phyloP scores from a whole-genome alignment of 2,329 filamentous ascomycete genomes.

The Rhynchosporium secalis region DNA sequence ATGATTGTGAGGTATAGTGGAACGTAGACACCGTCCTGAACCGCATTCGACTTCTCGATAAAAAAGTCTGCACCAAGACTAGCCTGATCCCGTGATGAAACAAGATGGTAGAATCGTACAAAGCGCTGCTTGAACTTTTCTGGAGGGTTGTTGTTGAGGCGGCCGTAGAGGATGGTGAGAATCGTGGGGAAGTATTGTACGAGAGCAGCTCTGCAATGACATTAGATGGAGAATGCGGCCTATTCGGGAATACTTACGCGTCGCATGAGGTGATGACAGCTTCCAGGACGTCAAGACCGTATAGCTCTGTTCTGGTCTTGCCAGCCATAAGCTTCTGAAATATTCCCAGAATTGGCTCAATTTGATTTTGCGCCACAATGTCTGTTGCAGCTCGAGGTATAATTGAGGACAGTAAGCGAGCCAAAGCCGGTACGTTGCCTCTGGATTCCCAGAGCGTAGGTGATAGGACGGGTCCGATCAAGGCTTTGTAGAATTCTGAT shows the following conservation, averaged over 20 bases:
- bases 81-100: slow-evolving; percentile 68
- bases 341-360: slow-evolving; percentile 88
- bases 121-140: slow-evolving; percentile 87
- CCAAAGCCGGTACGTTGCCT: slow-evolving; percentile 90
- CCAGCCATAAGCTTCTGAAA: slow-evolving; percentile 85
- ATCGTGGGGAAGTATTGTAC: slow-evolving; percentile 60
- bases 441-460: slow-evolving; percentile 87
- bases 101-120: slow-evolving; percentile 90
- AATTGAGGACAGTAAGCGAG: slow-evolving; percentile 79
- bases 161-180: slow-evolving; percentile 76
- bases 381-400: slow-evolving; percentile 73
- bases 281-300: slow-evolving; percentile 90
- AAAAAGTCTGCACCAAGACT: slow-evolving; percentile 94
- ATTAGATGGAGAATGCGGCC: slow-evolving; percentile 32
- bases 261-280: slow-evolving; percentile 72
- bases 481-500: slow-evolving; percentile 75
- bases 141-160: slow-evolving; percentile 60
- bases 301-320: slow-evolving; percentile 63
- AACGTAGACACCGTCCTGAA: slow-evolving; percentile 79
- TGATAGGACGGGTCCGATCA: slow-evolving; percentile 76
- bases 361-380: slow-evolving; percentile 75
- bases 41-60: slow-evolving; percentile 76
- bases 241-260: slow-evolving; percentile 50
- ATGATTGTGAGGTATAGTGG: slow-evolving; percentile 86
- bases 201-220: slow-evolving; percentile 54